Evolutionary conservation across 2,329 filamentous ascomycete genomes (phyloP).

Genomic region (Thielaviopsis populi): DNA sequence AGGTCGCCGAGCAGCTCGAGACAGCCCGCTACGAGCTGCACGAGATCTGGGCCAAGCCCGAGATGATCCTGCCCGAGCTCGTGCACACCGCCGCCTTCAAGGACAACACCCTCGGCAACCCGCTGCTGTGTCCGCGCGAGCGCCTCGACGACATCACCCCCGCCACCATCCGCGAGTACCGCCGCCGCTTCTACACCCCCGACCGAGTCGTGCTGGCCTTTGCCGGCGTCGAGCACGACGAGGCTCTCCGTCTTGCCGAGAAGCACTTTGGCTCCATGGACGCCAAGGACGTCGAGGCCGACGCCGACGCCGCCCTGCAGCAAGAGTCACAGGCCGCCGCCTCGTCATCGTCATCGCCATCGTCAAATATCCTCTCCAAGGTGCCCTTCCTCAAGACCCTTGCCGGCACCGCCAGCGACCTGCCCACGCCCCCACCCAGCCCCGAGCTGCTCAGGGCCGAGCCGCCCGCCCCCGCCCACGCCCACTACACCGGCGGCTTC

Average conservation of each 20-base stretch:
- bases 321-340: slow-evolving; percentile 41
- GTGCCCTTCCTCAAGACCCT: slow-evolving; percentile 84
- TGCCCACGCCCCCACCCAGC: slow-evolving; percentile 29
- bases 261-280: slow-evolving; percentile 89
- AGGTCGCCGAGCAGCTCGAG: slow-evolving; percentile 72
- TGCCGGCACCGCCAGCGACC: slow-evolving; percentile 47
- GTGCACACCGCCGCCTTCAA: slow-evolving; percentile 92
- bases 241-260: slow-evolving; percentile 66
- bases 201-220: slow-evolving; percentile 91
- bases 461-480: slow-evolving; percentile 48
- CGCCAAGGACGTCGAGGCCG: slow-evolving; percentile 21
- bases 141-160: slow-evolving; percentile 60
- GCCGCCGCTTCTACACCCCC: slow-evolving; percentile 70
- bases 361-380: slow-evolving; percentile 59
- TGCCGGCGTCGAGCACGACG: slow-evolving; percentile 70
- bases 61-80: slow-evolving; percentile 86
- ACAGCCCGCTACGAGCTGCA: slow-evolving; percentile 91
- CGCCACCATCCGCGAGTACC: slow-evolving; percentile 59
- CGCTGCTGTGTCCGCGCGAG: slow-evolving; percentile 78
- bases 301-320: slow-evolving; percentile 27
- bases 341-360: slow-evolving; percentile 31
- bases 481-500: slow-evolving; percentile 76
- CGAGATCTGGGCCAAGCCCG: slow-evolving; percentile 95
- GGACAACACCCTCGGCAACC: slow-evolving; percentile 91
- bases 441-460: slow-evolving; percentile 28